phyloP scores from a whole-genome alignment of 2,329 filamentous ascomycete species.

The Pseudogymnoascus sp. region DNA sequence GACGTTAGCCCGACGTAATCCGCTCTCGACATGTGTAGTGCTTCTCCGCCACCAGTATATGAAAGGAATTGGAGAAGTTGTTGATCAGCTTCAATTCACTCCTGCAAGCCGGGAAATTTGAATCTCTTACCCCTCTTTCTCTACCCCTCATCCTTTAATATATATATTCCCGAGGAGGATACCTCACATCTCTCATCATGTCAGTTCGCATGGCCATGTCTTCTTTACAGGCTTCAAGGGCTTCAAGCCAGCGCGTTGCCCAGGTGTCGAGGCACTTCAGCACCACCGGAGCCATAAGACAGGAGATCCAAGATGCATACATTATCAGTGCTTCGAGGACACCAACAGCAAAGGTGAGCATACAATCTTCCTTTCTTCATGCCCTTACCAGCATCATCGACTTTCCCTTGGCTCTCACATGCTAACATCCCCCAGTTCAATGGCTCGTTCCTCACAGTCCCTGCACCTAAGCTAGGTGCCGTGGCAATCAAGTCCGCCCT shows the following conservation, averaged over 20 bases:
- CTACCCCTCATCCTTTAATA: not conserved
- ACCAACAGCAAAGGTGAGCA: constrained; percentile 75
- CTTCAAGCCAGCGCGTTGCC: constrained; percentile 34
- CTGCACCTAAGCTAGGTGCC: constrained; percentile 82
- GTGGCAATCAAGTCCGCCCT: constrained; percentile 87
- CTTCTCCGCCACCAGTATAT: not conserved
- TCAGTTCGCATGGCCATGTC: constrained; percentile 24
- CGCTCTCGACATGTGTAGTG: not conserved
- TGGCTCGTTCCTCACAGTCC: constrained; percentile 74
- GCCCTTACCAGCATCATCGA: not conserved
- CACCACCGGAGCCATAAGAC: constrained; percentile 37
- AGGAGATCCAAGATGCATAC: constrained; percentile 84
- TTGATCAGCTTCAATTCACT: not conserved
- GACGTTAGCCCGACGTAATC: constrained; percentile 4
- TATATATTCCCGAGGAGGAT: not conserved
- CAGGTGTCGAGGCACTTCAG: constrained; percentile 45
- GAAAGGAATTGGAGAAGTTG: constrained; percentile 7
- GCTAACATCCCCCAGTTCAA: constrained; percentile 63
- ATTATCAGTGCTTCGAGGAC: constrained; percentile 87
- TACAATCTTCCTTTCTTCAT: constrained; percentile 12
- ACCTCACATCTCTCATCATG: constrained; percentile 23
- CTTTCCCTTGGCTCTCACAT: not conserved
- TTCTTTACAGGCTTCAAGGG: constrained; percentile 16
- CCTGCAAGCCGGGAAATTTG: not conserved
- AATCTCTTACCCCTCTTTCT: not conserved